Evolutionary conservation across 805 yeast genomes (phyloP), one percentile per base, ranked within the genome.

Genomic region (Hermanozyma aechmeae): DNA sequence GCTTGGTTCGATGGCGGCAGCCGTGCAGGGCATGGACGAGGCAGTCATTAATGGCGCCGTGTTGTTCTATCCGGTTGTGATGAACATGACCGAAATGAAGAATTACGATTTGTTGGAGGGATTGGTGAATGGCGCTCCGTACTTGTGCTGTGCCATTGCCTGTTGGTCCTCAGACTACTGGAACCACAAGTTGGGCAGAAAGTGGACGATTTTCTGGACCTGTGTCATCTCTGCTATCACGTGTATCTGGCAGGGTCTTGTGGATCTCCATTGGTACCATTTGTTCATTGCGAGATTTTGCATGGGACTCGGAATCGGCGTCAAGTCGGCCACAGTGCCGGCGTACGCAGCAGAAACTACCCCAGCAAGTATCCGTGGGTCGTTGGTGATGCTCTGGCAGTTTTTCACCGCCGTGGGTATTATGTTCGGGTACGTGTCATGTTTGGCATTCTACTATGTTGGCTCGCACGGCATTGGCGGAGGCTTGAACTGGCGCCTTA

Each of bases 1-100:
- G 6, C 54, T 75, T 43, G 74, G 79, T 26, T 76, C 83, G 3
- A 58, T 76, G 61, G 75, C 81, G 29, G 79, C 81, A 4, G 76
- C 79, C 4, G 80, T 76, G 23, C 85, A 78, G 46, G 85, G 85
- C 30, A 75, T 75, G 81, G 85, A 78, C 48, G 81, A 78, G 48
- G 68, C 82, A 5, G 83, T 76, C 7, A 58, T 74, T 34, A 76
- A 77, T 38, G 85, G 84, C 21, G 84, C 84, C 14, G 71, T 68
- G 27, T 48, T 76, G 15, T 71, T 66, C 37, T 79, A 74, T 48
- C 81, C 82, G 2, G 31, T 39, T 2, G 66, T 58, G 14, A 63
- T 79, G 47, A 77, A 76, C 3, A 60, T 79, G 25, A 33, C 34
- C 14, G 31, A 33, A 3, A 35, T 50, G 47, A 59, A 65, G 26